Conservation (phyloP, 1,284 basidiomycete species). For the Filobasidium uniguttulatum region DNA sequence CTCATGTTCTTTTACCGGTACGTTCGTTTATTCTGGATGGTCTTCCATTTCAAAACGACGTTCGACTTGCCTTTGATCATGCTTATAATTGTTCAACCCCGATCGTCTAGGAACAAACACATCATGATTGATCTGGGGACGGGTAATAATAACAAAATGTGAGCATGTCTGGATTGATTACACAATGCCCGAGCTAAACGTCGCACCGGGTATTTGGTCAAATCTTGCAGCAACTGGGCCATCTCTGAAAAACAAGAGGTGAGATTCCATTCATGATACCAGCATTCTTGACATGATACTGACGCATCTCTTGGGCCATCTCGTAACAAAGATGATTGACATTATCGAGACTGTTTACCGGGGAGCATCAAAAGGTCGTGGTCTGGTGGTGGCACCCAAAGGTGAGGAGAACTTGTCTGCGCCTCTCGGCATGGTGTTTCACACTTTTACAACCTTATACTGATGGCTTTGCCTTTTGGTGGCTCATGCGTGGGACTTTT, state of each 20-base stretch:
- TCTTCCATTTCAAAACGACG: no score
- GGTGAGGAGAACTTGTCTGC: conserved; percentile 48
- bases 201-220: no score
- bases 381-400: conserved; percentile 94
- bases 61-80: not conserved
- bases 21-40: conserved; percentile 20
- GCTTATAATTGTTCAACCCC: no score
- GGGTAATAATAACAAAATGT: conserved; percentile 99
- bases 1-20: conserved; percentile 97
- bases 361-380: conserved; percentile 91
- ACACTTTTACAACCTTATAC: no score
- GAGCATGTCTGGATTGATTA: conserved; percentile 27
- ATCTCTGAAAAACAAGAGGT: conserved; percentile 96
- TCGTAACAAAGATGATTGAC: conserved; percentile 62
- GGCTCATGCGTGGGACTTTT: not conserved
- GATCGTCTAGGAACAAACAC: conserved; percentile 68
- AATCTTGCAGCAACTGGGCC: conserved; percentile 68
- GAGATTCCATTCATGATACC: conserved; percentile 22
- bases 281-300: not conserved
- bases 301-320: not conserved
- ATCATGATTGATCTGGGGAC: conserved; percentile 99
- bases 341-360: conserved; percentile 98
- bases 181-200: no score
- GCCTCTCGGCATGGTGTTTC: not conserved
- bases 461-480: no score